Conservation (phyloP, 345 rosid genomes). For the Aquilaria malaccensis region DNA sequence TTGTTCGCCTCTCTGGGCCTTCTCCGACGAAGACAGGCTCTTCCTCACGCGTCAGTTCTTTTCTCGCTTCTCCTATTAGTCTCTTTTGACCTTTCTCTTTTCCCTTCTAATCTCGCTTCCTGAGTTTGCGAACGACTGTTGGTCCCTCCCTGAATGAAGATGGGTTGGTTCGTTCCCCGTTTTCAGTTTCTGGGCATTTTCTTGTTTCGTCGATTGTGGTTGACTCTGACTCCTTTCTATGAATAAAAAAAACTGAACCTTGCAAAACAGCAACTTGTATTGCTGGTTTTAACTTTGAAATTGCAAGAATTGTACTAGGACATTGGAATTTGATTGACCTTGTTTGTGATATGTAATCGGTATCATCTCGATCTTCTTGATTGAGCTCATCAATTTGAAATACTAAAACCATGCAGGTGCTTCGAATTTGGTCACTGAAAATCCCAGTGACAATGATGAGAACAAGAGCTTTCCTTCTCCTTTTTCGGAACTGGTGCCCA, state of each 20-base stretch:
- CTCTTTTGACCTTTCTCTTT: neutral
- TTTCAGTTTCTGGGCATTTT: too few species aligned
- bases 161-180: too few species aligned
- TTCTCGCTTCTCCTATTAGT: neutral
- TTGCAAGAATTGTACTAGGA: too few species aligned
- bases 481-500: slow-evolving; percentile 34
- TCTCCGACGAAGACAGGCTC: slow-evolving; percentile 49
- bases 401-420: slow-evolving; percentile 32
- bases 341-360: slow-evolving; percentile 1
- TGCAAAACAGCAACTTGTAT: too few species aligned
- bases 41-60: slow-evolving; percentile 46
- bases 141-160: too few species aligned
- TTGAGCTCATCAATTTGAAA: slow-evolving; percentile 11
- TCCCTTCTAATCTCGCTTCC: neutral
- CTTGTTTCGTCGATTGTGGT: too few species aligned
- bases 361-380: neutral
- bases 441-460: slow-evolving; percentile 27
- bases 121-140: neutral
- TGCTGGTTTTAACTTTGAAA: too few species aligned
- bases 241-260: too few species aligned
- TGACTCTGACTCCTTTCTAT: too few species aligned
- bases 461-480: slow-evolving; percentile 43
- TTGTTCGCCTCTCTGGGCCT: slow-evolving; percentile 89
- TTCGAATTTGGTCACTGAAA: slow-evolving; percentile 33
- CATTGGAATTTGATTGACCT: slow-evolving; percentile 13